A percentile compares a stretch with the other conserved stretches of the same genome.
Evolutionary conservation across 805 yeast species (phyloP).

Genomic region (Ogataea polymorpha): DNA sequence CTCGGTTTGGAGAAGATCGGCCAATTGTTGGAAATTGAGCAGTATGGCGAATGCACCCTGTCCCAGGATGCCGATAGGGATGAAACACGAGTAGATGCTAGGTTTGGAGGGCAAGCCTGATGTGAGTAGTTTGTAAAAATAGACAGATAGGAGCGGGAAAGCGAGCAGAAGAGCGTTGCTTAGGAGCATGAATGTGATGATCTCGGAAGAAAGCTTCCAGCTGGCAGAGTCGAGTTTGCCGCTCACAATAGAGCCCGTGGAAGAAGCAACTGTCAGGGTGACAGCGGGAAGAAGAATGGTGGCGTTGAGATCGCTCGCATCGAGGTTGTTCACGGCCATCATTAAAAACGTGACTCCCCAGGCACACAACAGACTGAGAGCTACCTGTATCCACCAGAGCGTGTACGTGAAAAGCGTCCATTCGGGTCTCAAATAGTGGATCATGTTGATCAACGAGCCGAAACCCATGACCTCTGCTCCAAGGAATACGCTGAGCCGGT

Average conservation of each 20-base stretch:
- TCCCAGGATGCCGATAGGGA: conserved; percentile 82
- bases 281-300: conserved; percentile 73
- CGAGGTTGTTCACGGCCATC: conserved; percentile 33
- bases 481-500: conserved; percentile 55
- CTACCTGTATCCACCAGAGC: conserved; percentile 72
- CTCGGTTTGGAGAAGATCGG: conserved; percentile 12
- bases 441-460: conserved; percentile 59
- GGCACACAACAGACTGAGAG: conserved; percentile 53
- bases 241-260: conserved; percentile 62
- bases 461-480: conserved; percentile 84
- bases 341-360: conserved; percentile 59
- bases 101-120: conserved; percentile 57
- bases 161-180: conserved; percentile 65
- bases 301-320: conserved; percentile 46
- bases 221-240: conserved; percentile 29
- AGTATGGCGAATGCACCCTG: conserved; percentile 76
- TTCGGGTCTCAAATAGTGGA: conserved; percentile 38
- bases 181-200: conserved; percentile 60
- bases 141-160: conserved; percentile 50
- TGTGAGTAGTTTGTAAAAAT: conserved; percentile 56
- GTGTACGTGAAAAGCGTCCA: conserved; percentile 53
- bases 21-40: conserved; percentile 20
- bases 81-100: conserved; percentile 60
- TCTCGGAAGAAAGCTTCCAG: conserved; percentile 49
- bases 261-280: conserved; percentile 70